Conservation (phyloP, 441 rosid genomes). For the Bocquillonia castaneifolia region DNA sequence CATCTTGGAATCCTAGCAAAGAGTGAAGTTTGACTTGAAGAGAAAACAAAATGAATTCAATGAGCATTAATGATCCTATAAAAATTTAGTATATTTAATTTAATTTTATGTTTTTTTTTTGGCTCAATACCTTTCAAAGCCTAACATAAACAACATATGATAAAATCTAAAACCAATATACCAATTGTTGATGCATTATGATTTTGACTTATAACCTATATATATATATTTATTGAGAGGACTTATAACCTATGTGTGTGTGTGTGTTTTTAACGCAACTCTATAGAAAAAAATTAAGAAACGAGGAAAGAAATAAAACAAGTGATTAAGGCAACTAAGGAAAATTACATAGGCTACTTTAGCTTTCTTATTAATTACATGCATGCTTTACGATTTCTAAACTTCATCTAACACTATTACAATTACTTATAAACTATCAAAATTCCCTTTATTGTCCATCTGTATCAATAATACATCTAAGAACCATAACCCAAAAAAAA, state of each 20-base stretch:
- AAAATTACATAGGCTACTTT: constrained; percentile 1
- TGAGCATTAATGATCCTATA: too few species aligned
- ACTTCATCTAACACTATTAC: constrained; percentile 10
- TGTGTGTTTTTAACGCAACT: too few species aligned
- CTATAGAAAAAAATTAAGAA: not conserved
- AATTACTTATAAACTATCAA: constrained; percentile 1
- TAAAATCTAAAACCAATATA: constrained; percentile 11
- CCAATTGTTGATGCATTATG: constrained; percentile 16
- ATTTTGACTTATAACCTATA: constrained; percentile 8
- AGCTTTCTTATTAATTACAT: not conserved
- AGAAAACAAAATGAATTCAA: too few species aligned
- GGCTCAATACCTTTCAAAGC: too few species aligned
- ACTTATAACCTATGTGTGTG: too few species aligned
- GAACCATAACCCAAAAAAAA: not conserved
- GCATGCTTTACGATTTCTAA: constrained; percentile 3
- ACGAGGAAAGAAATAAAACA: not conserved
- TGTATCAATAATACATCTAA: constrained; percentile 25
- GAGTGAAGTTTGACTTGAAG: too few species aligned
- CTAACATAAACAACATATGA: too few species aligned
- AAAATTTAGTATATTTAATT: too few species aligned
- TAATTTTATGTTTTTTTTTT: too few species aligned
- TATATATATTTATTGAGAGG: not conserved
- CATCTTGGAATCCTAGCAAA: too few species aligned
- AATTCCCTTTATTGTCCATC: constrained; percentile 15
- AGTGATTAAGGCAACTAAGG: not conserved